Evolutionary conservation across 495 filamentous ascomycete species (phyloP).

Genomic region (Aspergillus carlsbadensis): DNA sequence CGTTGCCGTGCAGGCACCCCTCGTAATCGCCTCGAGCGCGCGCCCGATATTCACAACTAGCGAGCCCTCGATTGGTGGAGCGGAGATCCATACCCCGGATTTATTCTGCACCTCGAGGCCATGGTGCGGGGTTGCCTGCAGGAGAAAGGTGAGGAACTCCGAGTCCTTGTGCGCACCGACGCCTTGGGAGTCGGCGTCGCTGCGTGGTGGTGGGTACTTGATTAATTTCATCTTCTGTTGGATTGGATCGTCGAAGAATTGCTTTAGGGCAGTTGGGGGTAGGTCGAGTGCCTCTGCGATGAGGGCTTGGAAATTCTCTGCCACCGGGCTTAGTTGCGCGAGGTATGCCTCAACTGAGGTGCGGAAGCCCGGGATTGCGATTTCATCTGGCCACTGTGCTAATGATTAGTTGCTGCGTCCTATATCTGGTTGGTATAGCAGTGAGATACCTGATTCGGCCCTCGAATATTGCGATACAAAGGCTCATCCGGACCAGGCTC

Average conservation of each 20-base stretch:
- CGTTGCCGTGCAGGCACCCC: conserved; percentile 81
- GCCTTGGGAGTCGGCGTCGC: conserved; percentile 46
- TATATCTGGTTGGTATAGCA: not conserved
- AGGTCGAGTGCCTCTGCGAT: conserved; percentile 87
- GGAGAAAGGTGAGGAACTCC: conserved; percentile 81
- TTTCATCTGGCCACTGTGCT: conserved; percentile 71
- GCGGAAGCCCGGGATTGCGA: conserved; percentile 69
- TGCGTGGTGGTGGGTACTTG: conserved; percentile 70
- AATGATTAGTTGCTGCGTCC: not conserved
- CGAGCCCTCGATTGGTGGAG: conserved; percentile 49
- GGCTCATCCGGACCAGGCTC: conserved; percentile 62
- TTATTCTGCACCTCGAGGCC: conserved; percentile 91
- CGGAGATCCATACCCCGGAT: conserved; percentile 73
- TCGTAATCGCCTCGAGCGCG: conserved; percentile 86
- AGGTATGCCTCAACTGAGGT: conserved; percentile 73
- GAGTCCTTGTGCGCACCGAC: conserved; percentile 95
- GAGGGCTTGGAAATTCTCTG: conserved; percentile 73
- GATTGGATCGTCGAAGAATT: conserved; percentile 76
- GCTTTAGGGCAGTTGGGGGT: conserved; percentile 66
- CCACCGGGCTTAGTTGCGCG: conserved; percentile 64
- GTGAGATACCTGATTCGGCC: conserved; percentile 60
- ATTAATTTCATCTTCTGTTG: conserved; percentile 90
- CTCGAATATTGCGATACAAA: conserved; percentile 74
- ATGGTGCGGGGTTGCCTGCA: conserved; percentile 76
- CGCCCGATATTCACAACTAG: conserved; percentile 91